A percentile compares a stretch with the other conserved stretches of the same genome.
Evolutionary conservation across 352 stramenopile genomes (phyloP).

Genomic region (Globisporangium cederbergense): DNA sequence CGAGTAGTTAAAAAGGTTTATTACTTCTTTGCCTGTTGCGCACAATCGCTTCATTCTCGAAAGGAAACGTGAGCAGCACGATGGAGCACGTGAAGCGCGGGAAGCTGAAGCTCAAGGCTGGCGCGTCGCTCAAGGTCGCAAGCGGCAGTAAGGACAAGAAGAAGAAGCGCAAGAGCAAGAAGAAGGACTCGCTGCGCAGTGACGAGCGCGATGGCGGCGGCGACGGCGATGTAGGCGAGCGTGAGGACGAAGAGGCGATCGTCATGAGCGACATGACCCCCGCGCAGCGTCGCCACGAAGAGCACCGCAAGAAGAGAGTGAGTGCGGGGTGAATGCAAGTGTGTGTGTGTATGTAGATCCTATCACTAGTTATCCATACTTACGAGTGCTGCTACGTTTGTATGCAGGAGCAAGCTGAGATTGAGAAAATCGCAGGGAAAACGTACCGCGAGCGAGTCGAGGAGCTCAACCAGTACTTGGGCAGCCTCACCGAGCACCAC

Average conservation of each 20-base stretch:
- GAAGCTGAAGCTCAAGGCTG: conserved; percentile 81
- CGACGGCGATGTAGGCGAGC: conserved; percentile 6
- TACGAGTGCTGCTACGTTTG: neutral
- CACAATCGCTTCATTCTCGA: neutral
- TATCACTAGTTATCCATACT: conserved; percentile 4
- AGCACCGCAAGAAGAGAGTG: conserved; percentile 79
- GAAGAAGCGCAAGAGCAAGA: conserved; percentile 44
- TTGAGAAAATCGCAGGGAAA: conserved; percentile 81
- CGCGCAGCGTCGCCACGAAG: conserved; percentile 71
- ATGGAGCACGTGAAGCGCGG: conserved; percentile 84
- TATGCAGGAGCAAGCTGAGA: conserved; percentile 77
- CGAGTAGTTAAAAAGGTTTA: too few relatives aligned
- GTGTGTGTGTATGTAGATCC: neutral
- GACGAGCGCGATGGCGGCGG: conserved; percentile 8
- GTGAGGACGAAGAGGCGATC: conserved; percentile 21
- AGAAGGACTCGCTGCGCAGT: conserved; percentile 29
- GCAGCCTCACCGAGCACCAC: conserved; percentile 96
- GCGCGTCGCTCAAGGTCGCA: conserved; percentile 58
- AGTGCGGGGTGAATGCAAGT: conserved; percentile 15
- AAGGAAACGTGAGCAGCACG: neutral
- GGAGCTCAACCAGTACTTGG: conserved; percentile 96
- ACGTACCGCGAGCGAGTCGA: conserved; percentile 93
- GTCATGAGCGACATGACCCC: conserved; percentile 59
- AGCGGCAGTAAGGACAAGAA: conserved; percentile 55
- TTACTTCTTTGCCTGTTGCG: neutral